Base-by-base conservation (phyloP, 140 eudicot genomes). In the Senecio squalidus region DNA sequence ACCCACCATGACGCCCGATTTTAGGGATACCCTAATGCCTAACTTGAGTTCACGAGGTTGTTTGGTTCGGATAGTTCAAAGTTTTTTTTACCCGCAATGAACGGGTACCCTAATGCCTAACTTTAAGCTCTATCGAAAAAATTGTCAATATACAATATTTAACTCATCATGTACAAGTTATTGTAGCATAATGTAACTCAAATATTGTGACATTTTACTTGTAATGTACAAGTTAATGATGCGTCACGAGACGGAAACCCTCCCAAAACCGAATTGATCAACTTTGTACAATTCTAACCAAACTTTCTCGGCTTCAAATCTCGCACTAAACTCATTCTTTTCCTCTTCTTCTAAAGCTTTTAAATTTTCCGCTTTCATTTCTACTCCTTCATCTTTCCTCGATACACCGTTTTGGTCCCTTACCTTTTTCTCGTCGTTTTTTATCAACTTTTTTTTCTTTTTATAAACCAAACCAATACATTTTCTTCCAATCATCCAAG, bases 211-310 rank as follows among this genome's bases (percentile, higher is more conserved):
- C 65, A 55, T 23, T 30, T 16, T n/a, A 30, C 73, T 67, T 67
- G 73, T 16, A 67, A 56, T 67, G 74, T 61, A 61, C 76, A 61
- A 70, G 58, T 41, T 10, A 62, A 71, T 3, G 54, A 62, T 71
- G 76, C 76, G 33, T 2, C 90, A 92, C n/a, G 69, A 66, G 61
- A 77, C 85, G 31, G 97, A 90, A 53, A 90, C 94, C 73, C 97
- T 86, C 3, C 97, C 97, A 72, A 90, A 90, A 60, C 97, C 95
- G 77, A 86, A 60, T 21, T 86, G 84, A 62, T 94, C 95, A 58
- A 85, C 74, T 59, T 82, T 83, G 53, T 80, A 80, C 75, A 85
- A 69, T 62, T 90, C 95, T 39, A 85, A 74, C 89, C 95, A 90
- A 4, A 80, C 70, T 48, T 80, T 82, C 47, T 90, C 95, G 5